These are phyloP conservation scores for Candida incommunis DNA, from an alignment of 805 yeast species.

Conservation along the genomic window DNA sequence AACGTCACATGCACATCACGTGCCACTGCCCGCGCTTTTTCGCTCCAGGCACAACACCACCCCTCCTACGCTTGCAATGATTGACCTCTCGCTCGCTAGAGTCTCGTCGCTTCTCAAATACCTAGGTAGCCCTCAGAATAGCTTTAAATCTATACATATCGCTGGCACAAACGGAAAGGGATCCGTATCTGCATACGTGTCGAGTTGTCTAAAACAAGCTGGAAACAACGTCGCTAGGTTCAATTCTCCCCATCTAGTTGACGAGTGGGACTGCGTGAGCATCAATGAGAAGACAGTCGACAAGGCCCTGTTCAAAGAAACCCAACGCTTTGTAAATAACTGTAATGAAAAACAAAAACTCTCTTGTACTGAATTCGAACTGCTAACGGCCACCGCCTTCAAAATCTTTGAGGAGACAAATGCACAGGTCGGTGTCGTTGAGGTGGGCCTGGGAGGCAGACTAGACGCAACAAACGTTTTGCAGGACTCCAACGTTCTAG, in stretches of 20 bases:
- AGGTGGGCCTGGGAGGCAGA: conserved; percentile 89
- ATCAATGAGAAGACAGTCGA: conserved; percentile 49
- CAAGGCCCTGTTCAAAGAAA: conserved; percentile 27
- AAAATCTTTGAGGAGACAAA: conserved; percentile 46
- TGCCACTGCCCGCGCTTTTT: background rate
- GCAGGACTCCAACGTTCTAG: conserved; percentile 35
- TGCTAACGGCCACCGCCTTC: conserved; percentile 74
- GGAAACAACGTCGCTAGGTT: conserved; percentile 54
- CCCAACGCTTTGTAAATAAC: conserved; percentile 28
- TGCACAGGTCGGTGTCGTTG: conserved; percentile 71
- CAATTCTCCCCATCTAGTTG: conserved; percentile 75
- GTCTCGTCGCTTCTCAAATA: conserved; percentile 29
- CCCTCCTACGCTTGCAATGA: conserved; percentile 15
- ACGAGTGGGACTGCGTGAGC: conserved; percentile 61
- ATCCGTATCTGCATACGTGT: conserved; percentile 71
- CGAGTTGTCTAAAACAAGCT: conserved; percentile 42
- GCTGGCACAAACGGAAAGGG: conserved; percentile 99
- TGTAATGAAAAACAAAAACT: conserved; percentile 29
- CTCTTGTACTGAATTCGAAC: conserved; percentile 79
- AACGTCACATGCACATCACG: too few species aligned
- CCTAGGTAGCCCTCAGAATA: conserved; percentile 57
- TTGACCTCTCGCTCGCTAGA: conserved; percentile 46
- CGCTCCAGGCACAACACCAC: too few species aligned
- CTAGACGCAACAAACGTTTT: conserved; percentile 76
- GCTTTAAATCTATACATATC: conserved; percentile 62